Evolutionary conservation across 176 grass and related monocot species (phyloP).

Genomic region (Oropetium thomaeum): DNA sequence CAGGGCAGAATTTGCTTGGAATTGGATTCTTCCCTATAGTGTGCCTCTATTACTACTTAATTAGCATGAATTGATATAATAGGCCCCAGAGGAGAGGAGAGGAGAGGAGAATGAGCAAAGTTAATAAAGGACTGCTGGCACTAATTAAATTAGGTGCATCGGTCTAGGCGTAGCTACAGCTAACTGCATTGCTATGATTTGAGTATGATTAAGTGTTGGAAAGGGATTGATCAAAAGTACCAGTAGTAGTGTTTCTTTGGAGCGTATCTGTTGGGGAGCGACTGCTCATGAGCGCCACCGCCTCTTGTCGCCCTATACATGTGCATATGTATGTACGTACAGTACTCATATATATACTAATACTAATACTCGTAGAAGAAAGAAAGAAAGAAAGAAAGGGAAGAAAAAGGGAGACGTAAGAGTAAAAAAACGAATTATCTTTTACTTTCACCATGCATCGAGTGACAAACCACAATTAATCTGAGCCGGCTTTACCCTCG

Average conservation of each 20-base stretch:
- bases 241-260: neutral
- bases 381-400: no score
- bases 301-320: conserved; percentile 23
- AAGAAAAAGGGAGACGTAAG: no score
- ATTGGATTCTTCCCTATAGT: neutral
- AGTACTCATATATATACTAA: no score
- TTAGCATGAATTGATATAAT: neutral
- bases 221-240: conserved; percentile 29
- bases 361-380: no score
- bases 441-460: no score
- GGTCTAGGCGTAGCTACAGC: neutral
- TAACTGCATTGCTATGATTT: conserved; percentile 30
- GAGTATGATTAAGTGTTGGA: conserved; percentile 37
- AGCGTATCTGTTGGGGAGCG: neutral
- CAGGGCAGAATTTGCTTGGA: neutral
- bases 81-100: neutral
- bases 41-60: neutral
- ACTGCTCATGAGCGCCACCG: conserved; percentile 45
- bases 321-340: no score
- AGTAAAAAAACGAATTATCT: no score
- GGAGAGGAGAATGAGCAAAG: neutral
- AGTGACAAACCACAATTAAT: no score
- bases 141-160: conserved; percentile 17
- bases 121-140: neutral
- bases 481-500: no score